phyloP scores from a whole-genome alignment of 2,329 filamentous ascomycete species.

The Aspergillus sp. region DNA sequence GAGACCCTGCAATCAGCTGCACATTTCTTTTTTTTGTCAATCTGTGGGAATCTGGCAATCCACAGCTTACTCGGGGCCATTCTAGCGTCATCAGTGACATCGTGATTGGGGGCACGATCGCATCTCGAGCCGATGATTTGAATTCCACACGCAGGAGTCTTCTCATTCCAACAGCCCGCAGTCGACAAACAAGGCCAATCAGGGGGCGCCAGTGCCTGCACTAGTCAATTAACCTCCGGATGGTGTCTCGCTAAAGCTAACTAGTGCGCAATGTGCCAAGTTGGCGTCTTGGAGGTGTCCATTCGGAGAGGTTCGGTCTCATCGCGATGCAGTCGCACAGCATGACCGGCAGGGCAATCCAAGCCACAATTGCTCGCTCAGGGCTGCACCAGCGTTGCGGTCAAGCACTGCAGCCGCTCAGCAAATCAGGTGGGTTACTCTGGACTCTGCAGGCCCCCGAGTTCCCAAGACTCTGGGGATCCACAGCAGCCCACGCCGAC shows the following conservation, averaged over 20 bases:
- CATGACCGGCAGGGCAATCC: not conserved
- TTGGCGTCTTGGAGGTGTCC: constrained; percentile 2
- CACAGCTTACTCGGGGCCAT: not conserved
- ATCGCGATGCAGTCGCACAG: not conserved
- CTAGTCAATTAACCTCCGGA: constrained; percentile 8
- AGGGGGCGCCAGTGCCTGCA: constrained; percentile 3
- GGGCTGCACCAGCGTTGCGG: not conserved
- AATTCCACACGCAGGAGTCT: constrained; percentile 15
- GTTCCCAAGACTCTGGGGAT: not conserved
- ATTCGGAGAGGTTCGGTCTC: constrained; percentile 6
- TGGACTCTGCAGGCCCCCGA: not conserved
- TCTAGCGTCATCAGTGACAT: constrained; percentile 4
- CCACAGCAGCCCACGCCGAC: not conserved
- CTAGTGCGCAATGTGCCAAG: not conserved
- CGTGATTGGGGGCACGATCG: constrained; percentile 5
- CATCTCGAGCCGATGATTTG: constrained; percentile 14
- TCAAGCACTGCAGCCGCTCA: not conserved
- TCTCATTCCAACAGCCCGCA: constrained; percentile 6
- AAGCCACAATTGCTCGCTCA: not conserved
- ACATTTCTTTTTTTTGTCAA: not conserved
- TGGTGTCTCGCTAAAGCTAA: not conserved
- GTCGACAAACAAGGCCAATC: not conserved
- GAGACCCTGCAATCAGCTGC: constrained; percentile 11
- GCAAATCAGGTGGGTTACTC: not conserved
- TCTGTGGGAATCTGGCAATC: not conserved